Evolutionary conservation across 257 asterid species (phyloP).

Genomic region (Fraxinus cuspidata): DNA sequence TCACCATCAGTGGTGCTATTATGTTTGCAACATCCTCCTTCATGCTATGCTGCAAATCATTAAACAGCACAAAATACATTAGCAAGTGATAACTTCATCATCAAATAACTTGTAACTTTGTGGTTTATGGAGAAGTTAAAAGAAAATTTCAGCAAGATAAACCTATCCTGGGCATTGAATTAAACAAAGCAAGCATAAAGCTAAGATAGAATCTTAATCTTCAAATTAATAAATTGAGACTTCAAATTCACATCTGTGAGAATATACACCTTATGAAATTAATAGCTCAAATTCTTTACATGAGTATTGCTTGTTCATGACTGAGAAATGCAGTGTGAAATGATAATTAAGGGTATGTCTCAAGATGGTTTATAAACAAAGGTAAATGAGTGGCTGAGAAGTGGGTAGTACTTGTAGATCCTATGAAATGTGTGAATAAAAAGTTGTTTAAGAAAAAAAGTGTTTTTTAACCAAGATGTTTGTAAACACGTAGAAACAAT

Average conservation of each 20-base stretch:
- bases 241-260: background rate
- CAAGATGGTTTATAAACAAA: no score
- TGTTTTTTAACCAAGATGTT: no score
- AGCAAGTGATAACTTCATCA: background rate
- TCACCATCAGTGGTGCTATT: conserved; percentile 66
- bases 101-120: background rate
- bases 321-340: background rate
- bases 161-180: background rate
- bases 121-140: background rate
- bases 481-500: no score
- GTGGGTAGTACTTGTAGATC: no score
- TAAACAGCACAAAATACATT: conserved; percentile 17
- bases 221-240: background rate
- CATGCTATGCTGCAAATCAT: conserved; percentile 60
- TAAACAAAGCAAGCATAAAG: background rate
- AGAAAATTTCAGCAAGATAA: background rate
- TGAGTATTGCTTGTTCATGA: background rate
- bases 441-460: no score
- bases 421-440: no score
- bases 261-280: background rate
- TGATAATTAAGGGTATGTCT: background rate
- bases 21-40: conserved; percentile 82
- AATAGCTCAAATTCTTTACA: background rate
- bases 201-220: background rate
- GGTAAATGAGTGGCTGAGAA: no score